phyloP scores from a whole-genome alignment of 768 basidiomycete genomes.

The Mycena chlorophos region DNA sequence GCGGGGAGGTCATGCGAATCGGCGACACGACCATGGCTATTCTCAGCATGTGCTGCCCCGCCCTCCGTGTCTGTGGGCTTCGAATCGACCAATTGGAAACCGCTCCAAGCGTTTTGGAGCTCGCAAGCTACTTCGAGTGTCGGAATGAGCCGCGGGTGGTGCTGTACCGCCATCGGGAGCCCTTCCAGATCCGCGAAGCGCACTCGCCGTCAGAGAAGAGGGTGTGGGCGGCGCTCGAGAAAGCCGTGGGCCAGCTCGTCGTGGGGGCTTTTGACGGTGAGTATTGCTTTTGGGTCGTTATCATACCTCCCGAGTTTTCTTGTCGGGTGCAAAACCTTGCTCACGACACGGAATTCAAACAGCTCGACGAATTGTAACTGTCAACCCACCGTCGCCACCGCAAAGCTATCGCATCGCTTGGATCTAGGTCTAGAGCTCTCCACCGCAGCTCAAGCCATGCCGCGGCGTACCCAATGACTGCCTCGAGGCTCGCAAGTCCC shows the following conservation, averaged over 20 bases:
- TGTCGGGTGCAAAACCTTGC: not conserved
- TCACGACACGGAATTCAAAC: not conserved
- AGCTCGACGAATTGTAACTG: not conserved
- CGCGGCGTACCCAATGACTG: no score
- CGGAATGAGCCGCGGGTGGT: conserved; percentile 37
- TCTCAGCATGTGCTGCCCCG: conserved; percentile 24
- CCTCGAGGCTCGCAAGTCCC: no score
- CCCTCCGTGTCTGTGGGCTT: conserved; percentile 34
- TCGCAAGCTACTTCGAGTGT: conserved; percentile 5
- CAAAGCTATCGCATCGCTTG: not conserved
- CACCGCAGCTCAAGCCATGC: no score
- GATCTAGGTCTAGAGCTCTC: not conserved
- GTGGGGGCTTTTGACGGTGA: not conserved
- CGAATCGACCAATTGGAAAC: conserved; percentile 28
- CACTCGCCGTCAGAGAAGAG: conserved; percentile 34
- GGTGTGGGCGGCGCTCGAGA: conserved; percentile 37
- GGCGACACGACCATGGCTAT: conserved; percentile 25
- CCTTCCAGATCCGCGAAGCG: conserved; percentile 41
- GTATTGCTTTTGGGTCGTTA: not conserved
- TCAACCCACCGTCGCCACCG: not conserved
- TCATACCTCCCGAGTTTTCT: not conserved
- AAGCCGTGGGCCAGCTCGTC: conserved; percentile 25
- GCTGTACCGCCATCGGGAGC: conserved; percentile 38
- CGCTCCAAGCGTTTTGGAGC: conserved; percentile 3
- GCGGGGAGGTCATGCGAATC: conserved; percentile 21